phyloP scores from a whole-genome alignment of 1,284 basidiomycete genomes.

The Trichosporon coremiiforme region DNA sequence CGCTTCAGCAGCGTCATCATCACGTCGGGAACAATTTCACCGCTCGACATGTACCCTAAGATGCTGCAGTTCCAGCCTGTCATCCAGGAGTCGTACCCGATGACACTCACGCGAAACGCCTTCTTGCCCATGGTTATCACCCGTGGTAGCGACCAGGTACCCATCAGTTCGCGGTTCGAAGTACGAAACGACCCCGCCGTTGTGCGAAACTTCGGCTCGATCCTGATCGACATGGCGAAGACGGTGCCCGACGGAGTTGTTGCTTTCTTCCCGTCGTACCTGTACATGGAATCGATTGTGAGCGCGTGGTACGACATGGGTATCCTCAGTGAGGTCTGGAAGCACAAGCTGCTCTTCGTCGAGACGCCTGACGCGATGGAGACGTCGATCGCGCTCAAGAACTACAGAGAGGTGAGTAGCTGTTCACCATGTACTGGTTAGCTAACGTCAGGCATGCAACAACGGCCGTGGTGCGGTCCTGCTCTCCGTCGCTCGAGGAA shows the following conservation, averaged over 20 bases:
- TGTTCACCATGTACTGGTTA: background rate
- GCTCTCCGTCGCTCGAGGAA: conserved; percentile 95
- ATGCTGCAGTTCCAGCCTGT: conserved; percentile 98
- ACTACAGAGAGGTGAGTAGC: conserved; percentile 80
- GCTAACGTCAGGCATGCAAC: conserved; percentile 77
- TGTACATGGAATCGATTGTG: conserved; percentile 99
- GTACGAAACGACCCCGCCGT: conserved; percentile 99
- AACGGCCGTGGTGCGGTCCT: conserved; percentile 97
- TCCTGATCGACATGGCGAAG: conserved; percentile 96
- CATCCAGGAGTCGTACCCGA: conserved; percentile 94
- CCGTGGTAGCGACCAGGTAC: conserved; percentile 96
- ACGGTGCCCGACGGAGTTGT: conserved; percentile 99
- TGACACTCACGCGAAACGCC: conserved; percentile 95
- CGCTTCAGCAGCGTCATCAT: conserved; percentile 98
- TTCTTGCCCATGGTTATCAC: conserved; percentile 99
- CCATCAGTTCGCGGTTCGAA: conserved; percentile 98
- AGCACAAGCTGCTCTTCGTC: conserved; percentile 98
- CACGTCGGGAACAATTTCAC: conserved; percentile 97
- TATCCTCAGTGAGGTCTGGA: conserved; percentile 99
- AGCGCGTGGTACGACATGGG: conserved; percentile 99
- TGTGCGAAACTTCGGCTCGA: conserved; percentile 97
- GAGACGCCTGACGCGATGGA: conserved; percentile 99
- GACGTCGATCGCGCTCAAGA: conserved; percentile 96
- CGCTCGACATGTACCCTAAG: conserved; percentile 98
- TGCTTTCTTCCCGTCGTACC: conserved; percentile 98